Evolutionary conservation across 176 grass and related monocot species (phyloP).

Genomic region (Zea mays): Zm-B73-REFERENCE-NAM-5.0 NC_050098.1:229210501-229211000

Average conservation of each 20-base stretch:
- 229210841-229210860: too few species aligned
- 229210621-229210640: conserved; percentile 76
- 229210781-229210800: conserved; percentile 99
- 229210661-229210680: conserved; percentile 2
- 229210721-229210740: not conserved
- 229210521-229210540: too few species aligned
- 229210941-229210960: conserved; percentile 36
- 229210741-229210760: conserved; percentile 74
- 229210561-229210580: too few species aligned
- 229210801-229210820: conserved; percentile 80
- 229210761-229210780: conserved; percentile 93
- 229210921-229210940: too few species aligned
- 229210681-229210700: not conserved
- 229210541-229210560: too few species aligned
- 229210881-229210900: too few species aligned
- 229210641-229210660: conserved; percentile 44
- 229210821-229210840: conserved; percentile 39
- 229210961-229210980: conserved; percentile 10
- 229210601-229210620: conserved; percentile 52
- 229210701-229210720: not conserved
- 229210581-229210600: too few species aligned
- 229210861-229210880: too few species aligned
- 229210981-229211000: conserved; percentile 89
- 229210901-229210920: too few species aligned
- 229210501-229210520: conserved; percentile 43